Percentiles rank a stretch among this genome's conserved stretches.
These are phyloP conservation scores for Astragalus membranaceus DNA, from an alignment of 306 rosid species.

Conservation along the genomic window DNA sequence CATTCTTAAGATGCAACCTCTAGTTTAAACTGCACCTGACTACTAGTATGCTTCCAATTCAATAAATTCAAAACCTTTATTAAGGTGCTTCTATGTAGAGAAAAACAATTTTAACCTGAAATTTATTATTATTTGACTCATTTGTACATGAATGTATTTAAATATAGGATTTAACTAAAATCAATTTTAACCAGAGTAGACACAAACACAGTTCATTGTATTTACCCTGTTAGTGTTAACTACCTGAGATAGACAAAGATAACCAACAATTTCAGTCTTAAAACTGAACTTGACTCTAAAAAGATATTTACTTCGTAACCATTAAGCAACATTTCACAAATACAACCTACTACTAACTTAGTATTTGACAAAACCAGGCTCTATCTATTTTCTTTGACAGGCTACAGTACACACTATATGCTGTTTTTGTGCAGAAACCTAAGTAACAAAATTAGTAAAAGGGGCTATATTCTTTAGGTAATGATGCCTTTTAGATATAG, in stretches of 20 bases:
- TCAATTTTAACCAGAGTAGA: no score
- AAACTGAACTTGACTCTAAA: neutral
- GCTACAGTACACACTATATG: neutral
- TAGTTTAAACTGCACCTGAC: neutral
- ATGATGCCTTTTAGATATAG: neutral
- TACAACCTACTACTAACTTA: neutral
- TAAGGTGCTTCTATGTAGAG: neutral
- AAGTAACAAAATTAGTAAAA: neutral
- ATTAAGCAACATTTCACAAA: neutral
- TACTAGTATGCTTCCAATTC: no score
- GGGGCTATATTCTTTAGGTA: neutral
- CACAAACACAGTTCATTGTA: no score
- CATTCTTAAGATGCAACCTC: neutral
- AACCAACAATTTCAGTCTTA: neutral
- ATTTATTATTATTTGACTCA: no score
- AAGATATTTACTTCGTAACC: neutral
- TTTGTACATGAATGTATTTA: no score
- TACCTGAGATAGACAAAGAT: neutral
- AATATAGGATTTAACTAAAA: no score
- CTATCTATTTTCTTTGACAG: neutral
- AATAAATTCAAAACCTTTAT: neutral
- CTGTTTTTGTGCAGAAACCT: neutral
- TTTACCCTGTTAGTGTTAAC: neutral
- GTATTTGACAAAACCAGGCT: neutral
- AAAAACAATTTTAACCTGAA: no score